These are phyloP conservation scores for Cladophialophora bantiana DNA, from an alignment of 2,329 filamentous ascomycete species.

Conservation along the genomic window DNA sequence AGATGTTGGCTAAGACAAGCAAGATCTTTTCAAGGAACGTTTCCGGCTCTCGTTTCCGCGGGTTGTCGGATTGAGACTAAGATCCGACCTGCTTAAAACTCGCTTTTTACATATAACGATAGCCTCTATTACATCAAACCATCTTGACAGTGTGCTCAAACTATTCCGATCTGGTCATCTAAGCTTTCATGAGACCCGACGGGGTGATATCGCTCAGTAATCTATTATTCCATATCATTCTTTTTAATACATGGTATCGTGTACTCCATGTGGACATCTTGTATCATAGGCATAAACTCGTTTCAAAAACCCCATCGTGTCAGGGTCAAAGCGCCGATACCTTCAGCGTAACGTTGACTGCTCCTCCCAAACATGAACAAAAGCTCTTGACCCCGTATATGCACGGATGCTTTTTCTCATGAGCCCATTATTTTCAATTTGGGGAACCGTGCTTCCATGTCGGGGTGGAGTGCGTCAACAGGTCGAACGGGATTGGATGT, in stretches of 20 bases:
- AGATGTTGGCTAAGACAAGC: too few relatives aligned
- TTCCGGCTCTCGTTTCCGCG: too few relatives aligned
- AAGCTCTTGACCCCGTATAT: background rate
- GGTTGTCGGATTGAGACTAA: too few relatives aligned
- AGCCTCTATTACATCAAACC: background rate
- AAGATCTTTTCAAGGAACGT: too few relatives aligned
- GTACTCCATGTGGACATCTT: background rate
- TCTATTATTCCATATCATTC: constrained; percentile 2
- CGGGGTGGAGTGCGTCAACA: background rate
- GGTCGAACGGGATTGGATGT: background rate
- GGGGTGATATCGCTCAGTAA: background rate
- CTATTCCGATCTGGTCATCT: background rate
- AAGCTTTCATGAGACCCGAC: background rate
- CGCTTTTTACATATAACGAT: background rate
- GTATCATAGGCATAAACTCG: background rate
- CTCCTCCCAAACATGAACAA: background rate
- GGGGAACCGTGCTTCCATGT: background rate
- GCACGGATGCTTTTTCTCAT: background rate
- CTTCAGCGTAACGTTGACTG: background rate
- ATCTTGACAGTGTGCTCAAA: background rate
- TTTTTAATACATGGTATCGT: constrained; percentile 5
- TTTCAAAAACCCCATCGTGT: background rate
- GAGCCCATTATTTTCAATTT: background rate
- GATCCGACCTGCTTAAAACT: background rate
- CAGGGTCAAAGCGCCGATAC: background rate